phyloP scores from a whole-genome alignment of 2,329 filamentous ascomycete genomes.

The Penicillium vulpinum region DNA sequence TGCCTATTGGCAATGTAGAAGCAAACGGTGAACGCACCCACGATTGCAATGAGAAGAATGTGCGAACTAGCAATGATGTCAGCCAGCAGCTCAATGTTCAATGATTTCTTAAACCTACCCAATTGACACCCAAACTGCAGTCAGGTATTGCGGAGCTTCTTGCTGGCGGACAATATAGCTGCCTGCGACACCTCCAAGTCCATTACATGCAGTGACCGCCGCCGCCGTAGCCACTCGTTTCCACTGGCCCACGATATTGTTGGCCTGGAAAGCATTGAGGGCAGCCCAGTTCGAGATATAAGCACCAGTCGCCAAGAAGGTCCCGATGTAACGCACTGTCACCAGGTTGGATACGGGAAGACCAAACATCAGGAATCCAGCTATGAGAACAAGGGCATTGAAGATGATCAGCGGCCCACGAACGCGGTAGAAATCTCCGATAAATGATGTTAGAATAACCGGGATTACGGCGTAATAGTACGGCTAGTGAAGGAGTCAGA shows the following conservation, averaged over 20 bases:
- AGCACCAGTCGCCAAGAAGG: conserved; percentile 65
- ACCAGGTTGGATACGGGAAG: conserved; percentile 56
- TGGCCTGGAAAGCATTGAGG: conserved; percentile 62
- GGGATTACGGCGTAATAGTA: conserved; percentile 68
- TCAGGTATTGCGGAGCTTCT: conserved; percentile 64
- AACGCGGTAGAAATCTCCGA: conserved; percentile 62
- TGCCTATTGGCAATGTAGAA: conserved; percentile 55
- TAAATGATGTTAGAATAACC: conserved; percentile 61
- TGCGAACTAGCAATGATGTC: conserved; percentile 48
- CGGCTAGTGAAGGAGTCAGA: conserved; percentile 38
- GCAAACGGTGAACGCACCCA: conserved; percentile 53
- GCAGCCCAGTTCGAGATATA: conserved; percentile 71
- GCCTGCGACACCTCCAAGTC: conserved; percentile 64
- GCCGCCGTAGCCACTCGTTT: conserved; percentile 64
- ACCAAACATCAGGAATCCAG: conserved; percentile 66
- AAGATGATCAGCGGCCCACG: conserved; percentile 65
- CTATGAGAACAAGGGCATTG: conserved; percentile 62
- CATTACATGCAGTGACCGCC: conserved; percentile 61
- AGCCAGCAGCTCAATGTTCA: not conserved
- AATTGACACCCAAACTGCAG: conserved; percentile 68
- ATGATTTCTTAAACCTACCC: conserved; percentile 36
- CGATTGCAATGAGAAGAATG: conserved; percentile 57
- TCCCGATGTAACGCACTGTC: conserved; percentile 63
- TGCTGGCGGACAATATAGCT: conserved; percentile 64
- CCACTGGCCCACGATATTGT: conserved; percentile 65